A percentile compares a stretch with the other conserved stretches of the same genome.
Conservation (phyloP, 345 rosid species). For the Citrus inodora region DNA sequence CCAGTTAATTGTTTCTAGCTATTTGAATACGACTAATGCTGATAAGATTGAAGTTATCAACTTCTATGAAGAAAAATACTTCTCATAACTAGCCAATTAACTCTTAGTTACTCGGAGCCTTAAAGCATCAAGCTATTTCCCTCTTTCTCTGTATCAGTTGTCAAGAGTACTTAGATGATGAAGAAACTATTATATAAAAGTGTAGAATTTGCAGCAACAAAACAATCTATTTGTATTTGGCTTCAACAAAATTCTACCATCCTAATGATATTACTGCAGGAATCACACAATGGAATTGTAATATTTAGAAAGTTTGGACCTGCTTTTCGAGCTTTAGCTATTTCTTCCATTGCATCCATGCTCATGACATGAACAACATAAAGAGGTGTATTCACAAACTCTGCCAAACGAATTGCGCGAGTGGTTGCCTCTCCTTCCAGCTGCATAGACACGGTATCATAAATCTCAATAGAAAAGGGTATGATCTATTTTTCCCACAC, state of each 20-base stretch:
- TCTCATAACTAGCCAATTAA: not conserved
- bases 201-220: not conserved
- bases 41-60: not conserved
- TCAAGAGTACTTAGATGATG: not conserved
- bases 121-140: not conserved
- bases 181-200: not conserved
- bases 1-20: not conserved
- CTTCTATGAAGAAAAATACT: not conserved
- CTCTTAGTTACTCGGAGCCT: not conserved
- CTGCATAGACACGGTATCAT: constrained; percentile 34
- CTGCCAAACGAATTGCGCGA: constrained; percentile 88
- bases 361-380: constrained; percentile 99
- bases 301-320: constrained; percentile 34
- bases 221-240: not conserved
- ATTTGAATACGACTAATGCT: not conserved
- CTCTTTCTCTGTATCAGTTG: not conserved
- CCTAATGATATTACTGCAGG: not conserved
- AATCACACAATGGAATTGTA: not conserved
- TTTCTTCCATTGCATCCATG: constrained; percentile 97
- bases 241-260: not conserved
- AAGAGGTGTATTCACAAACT: constrained; percentile 87
- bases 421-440: constrained; percentile 97
- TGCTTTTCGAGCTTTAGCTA: constrained; percentile 88
- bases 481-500: not conserved
- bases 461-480: not conserved